Conservation (phyloP, 2,329 filamentous ascomycete species). For the Westerdykella ornata region DNA sequence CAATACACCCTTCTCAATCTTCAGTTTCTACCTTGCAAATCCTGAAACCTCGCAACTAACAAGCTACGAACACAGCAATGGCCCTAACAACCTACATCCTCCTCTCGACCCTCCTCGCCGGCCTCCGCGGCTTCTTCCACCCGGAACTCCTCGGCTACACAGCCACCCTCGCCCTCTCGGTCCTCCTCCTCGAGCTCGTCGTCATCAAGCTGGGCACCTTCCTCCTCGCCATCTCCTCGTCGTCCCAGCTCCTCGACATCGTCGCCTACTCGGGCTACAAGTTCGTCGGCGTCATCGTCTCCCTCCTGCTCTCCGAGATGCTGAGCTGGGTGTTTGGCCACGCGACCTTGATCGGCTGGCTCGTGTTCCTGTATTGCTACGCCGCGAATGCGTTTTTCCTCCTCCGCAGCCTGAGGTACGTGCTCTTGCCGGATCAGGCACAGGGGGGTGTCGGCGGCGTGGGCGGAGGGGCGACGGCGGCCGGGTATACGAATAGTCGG, state of each 20-base stretch:
- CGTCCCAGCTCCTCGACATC: slow-evolving; percentile 85
- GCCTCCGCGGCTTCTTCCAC: slow-evolving; percentile 83
- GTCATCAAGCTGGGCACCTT: slow-evolving; percentile 89
- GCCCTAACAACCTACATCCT: slow-evolving; percentile 96
- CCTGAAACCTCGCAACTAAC: neutral
- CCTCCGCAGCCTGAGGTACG: slow-evolving; percentile 91
- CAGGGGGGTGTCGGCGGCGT: slow-evolving; percentile 15
- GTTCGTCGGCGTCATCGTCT: slow-evolving; percentile 93
- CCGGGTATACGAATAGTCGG: slow-evolving; percentile 66
- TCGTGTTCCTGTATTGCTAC: slow-evolving; percentile 85
- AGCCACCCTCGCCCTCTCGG: slow-evolving; percentile 72
- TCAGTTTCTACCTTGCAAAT: neutral
- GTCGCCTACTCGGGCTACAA: slow-evolving; percentile 98
- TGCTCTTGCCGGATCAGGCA: slow-evolving; percentile 69
- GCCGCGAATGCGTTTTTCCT: slow-evolving; percentile 91
- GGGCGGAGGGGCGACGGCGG: slow-evolving; percentile 34
- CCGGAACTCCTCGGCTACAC: slow-evolving; percentile 89
- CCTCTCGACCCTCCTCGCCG: slow-evolving; percentile 81
- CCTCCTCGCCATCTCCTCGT: slow-evolving; percentile 85
- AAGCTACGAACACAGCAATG: slow-evolving; percentile 57
- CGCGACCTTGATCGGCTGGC: slow-evolving; percentile 83
- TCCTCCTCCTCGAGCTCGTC: slow-evolving; percentile 83
- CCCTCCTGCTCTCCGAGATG: slow-evolving; percentile 66
- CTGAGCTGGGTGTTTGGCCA: slow-evolving; percentile 57
- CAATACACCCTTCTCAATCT: slow-evolving; percentile 1